phyloP scores from a whole-genome alignment of 176 grass and related monocot species.

The Eremochloa ophiuroides region DNA sequence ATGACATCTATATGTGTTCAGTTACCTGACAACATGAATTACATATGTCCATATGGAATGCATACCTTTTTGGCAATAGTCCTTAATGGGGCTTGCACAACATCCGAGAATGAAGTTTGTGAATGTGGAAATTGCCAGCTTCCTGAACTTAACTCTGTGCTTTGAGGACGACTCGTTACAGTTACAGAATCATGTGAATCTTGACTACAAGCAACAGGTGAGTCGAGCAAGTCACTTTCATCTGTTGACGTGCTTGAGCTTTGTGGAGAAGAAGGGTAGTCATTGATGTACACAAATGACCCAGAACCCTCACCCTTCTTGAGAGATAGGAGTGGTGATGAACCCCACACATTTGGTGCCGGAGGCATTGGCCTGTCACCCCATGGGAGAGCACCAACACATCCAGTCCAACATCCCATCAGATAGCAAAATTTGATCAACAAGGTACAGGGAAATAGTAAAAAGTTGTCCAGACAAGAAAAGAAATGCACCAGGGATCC shows the following conservation, averaged over 20 bases:
- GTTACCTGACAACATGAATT: not conserved
- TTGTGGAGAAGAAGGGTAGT: slow-evolving; percentile 43
- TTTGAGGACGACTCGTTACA: slow-evolving; percentile 27
- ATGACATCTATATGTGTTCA: not conserved
- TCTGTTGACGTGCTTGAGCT: slow-evolving; percentile 57
- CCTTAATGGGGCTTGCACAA: slow-evolving; percentile 21
- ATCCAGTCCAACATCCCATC: slow-evolving; percentile 9
- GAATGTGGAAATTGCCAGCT: slow-evolving; percentile 45
- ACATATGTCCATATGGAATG: not conserved
- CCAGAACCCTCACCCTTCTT: slow-evolving; percentile 33
- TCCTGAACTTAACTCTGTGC: slow-evolving; percentile 51
- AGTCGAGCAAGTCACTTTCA: slow-evolving; percentile 57
- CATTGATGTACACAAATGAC: slow-evolving; percentile 37
- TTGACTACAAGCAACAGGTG: slow-evolving; percentile 30
- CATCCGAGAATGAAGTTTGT: slow-evolving; percentile 33
- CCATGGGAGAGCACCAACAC: slow-evolving; percentile 45
- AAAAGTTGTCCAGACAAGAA: too few species aligned
- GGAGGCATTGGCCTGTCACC: slow-evolving; percentile 25
- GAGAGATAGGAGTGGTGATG: slow-evolving; percentile 45
- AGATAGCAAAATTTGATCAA: not conserved
- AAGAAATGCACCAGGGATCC: too few species aligned
- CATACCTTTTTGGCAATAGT: slow-evolving; percentile 8
- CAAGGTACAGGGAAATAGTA: not conserved
- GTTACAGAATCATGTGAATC: slow-evolving; percentile 35
- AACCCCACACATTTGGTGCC: slow-evolving; percentile 55